Base-by-base conservation (phyloP, 2,329 filamentous ascomycete species). In the Fusarium verticillioides region DNA sequence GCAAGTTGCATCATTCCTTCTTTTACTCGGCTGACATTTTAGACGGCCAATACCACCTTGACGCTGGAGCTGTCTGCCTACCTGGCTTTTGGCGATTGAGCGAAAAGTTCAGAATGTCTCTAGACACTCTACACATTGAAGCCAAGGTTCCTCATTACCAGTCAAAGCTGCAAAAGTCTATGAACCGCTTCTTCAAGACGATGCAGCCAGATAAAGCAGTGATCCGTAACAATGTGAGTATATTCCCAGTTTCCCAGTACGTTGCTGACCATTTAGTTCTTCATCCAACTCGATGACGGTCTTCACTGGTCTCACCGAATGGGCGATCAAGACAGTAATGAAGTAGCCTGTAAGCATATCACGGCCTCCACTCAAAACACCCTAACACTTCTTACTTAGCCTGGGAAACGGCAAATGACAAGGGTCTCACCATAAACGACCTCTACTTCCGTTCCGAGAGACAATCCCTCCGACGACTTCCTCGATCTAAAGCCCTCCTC, bases 271-370 rank as follows among this genome's bases (percentile, higher is more conserved):
- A 1, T 18, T 1, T 2, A 75, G 73, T 75, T 75, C 46, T 75
- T 75, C 13, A 73, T 75, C 2, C 73, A 75, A 56, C 63, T 75
- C 4, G 73, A 75, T 0, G 72, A 75, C 5, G 73, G 72, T 0
- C 70, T 75, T 0, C 73, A 75, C 5, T 75, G 73, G 73, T 75
- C 73, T 32, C 73, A 75, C 1, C 36, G 73, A 0, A 75, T 75
- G 72, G 73, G 73, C 0, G 61, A 71, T 13, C 70, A 75, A 18
- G 42, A 63, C 4, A 47, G 72, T 2, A 36, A n/a, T 1, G 47
- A 75, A 39, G 63, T 71, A 4, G 73, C 73, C 0, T 75, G 73
- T 69, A 59, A 59, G 72, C 64, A 0, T 0, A 8, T 7, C 43
- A 2, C 0, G 9, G 2, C 0, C 0, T 5, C 2, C 8, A n/a